Base-by-base conservation (phyloP, 495 filamentous ascomycete genomes). In the Penicillium dipodomyicola region DNA sequence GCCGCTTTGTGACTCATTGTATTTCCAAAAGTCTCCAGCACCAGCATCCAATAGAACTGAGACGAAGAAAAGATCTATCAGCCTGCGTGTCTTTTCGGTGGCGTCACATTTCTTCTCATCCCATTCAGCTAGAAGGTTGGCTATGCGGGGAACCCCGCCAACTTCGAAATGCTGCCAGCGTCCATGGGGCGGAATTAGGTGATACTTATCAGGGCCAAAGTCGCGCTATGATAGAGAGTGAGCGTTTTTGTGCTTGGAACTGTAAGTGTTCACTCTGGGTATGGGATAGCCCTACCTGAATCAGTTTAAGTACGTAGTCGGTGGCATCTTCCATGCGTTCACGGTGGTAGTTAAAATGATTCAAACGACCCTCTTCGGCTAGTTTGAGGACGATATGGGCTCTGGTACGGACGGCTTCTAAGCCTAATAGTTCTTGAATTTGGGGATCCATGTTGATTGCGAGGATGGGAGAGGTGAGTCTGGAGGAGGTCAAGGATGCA, bases 31-130 rank as follows among this genome's bases (percentile, higher is more conserved):
- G 14, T 87, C 88, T 23, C 91, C 91, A 1, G 91, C 90, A 4
- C 91, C 91, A 4, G 91, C 91, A 69, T 96, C 91, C 5, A 96
- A 82, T 42, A 96, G 77, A 15, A 96, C 91, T n/a, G 91, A 92
- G 53, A 95, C 87, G 45, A 95, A 77, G 73, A 95, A 95, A 15
- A 96, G 78, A 65, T 96, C 91, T 37, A 95, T 75, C 49, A 95
- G 77, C 54, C 91, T 81, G 27, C 90, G 86, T 30, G 86, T 87
- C 52, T 84, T 82, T 71, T 96, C 91, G 17, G 80, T 77, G 29
- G 76, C 77, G 70, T 94, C 90, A 35, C 88, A 78, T 9, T 65
- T 66, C 20, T 70, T 69, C 7, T 77, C 72, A 3, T 83, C 77
- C 80, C 89, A 96, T 30, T 80, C 80, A 8, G 78, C 70, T 29